Evolutionary conservation across 202 grass and related monocot species (phyloP).

Genomic region (Brachypodium distachyon): DNA sequence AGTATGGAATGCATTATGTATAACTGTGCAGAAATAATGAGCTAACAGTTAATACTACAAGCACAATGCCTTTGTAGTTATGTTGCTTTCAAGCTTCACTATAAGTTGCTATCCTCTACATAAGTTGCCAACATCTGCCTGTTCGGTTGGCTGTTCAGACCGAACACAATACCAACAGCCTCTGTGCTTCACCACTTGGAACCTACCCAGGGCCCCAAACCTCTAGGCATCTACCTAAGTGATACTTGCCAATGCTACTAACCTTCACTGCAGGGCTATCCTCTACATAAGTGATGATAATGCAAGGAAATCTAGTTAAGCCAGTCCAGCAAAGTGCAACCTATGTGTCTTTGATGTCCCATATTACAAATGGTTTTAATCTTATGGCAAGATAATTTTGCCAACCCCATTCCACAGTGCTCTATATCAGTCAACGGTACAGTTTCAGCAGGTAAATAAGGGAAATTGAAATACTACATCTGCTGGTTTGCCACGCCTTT

Average conservation of each 20-base stretch:
- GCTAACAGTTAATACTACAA: slow-evolving; percentile 2
- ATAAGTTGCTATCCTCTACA: neutral
- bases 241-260: neutral
- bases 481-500: neutral
- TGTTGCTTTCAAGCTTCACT: neutral
- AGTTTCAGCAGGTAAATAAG: neutral
- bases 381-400: neutral
- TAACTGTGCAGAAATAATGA: slow-evolving; percentile 40
- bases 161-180: neutral
- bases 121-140: neutral
- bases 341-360: neutral
- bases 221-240: neutral
- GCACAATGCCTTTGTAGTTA: neutral
- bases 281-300: neutral
- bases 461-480: neutral
- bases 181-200: neutral
- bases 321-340: neutral
- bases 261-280: neutral
- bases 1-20: slow-evolving; percentile 58
- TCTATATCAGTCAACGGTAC: neutral
- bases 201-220: neutral
- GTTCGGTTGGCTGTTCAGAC: neutral
- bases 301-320: neutral
- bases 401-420: neutral
- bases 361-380: neutral